Conservation (phyloP, 805 yeast species). For the Candida railenensis region DNA sequence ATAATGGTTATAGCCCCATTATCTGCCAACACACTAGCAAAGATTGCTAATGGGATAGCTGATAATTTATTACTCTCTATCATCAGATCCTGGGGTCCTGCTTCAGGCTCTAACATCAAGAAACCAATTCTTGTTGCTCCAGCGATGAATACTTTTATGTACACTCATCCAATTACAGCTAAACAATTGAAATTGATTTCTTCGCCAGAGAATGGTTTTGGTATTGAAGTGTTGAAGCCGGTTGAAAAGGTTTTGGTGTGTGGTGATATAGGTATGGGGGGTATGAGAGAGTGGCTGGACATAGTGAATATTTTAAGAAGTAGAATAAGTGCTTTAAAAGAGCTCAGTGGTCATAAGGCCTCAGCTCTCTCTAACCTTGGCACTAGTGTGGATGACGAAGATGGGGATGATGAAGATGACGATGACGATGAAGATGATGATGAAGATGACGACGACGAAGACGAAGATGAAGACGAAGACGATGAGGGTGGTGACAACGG, state of each 20-base stretch:
- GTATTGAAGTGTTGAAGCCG: conserved; percentile 44
- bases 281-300: conserved; percentile 49
- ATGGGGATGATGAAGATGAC: conserved; percentile 35
- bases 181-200: conserved; percentile 34
- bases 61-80: conserved; percentile 44
- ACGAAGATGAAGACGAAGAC: conserved; percentile 11
- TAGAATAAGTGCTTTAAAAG: conserved; percentile 27
- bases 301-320: conserved; percentile 42
- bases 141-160: conserved; percentile 50
- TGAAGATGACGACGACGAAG: conserved; percentile 11
- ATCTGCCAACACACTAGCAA: conserved; percentile 46
- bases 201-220: conserved; percentile 39
- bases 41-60: conserved; percentile 43
- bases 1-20: conserved; percentile 46
- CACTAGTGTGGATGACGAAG: conserved; percentile 26
- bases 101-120: conserved; percentile 15
- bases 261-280: conserved; percentile 52
- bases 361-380: conserved; percentile 19
- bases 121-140: conserved; percentile 48
- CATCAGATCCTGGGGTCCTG: conserved; percentile 42
- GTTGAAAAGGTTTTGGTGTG: conserved; percentile 47
- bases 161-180: conserved; percentile 45
- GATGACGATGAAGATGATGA: conserved; percentile 21
- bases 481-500: conserved; percentile 8
- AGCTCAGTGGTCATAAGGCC: conserved; percentile 28